Evolutionary conservation across 257 asterid species (phyloP), one percentile per base, ranked within the genome.

Genomic region (Petrea volubilis): DNA sequence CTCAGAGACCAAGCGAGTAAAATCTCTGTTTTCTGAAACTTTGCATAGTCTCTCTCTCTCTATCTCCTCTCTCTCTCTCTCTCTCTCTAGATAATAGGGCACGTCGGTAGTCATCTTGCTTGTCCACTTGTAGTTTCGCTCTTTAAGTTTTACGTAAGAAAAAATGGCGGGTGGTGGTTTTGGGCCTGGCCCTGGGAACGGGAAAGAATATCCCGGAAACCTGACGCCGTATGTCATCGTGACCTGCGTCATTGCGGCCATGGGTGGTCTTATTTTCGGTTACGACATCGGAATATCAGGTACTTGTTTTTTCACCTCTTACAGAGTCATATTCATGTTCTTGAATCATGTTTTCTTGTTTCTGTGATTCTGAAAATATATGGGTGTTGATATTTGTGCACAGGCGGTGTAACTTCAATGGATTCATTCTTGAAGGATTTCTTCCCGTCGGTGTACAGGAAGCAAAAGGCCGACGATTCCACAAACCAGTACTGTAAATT

Each of bases 361-460:
- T n/a, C n/a, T n/a, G n/a, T n/a, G n/a, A n/a, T n/a, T n/a, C n/a
- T n/a, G n/a, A n/a, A n/a, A n/a, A n/a, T n/a, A n/a, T n/a, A n/a
- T n/a, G n/a, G n/a, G n/a, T n/a, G n/a, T n/a, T n/a, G n/a, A n/a
- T n/a, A n/a, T n/a, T n/a, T n/a, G n/a, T n/a, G n/a, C n/a, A n/a
- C 77, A 92, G 98, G 98, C 46, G 98, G 98, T 11, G 98, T 93
- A 55, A 93, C 98, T 53, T 70, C 98, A 5, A 93, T 88, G 95
- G 95, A 88, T 21, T 77, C 93, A 15, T 93, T 93, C 65, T 13
- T 93, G 85, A 0, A 73, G 67, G 73, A 83, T 66, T 93, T 93
- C 40, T 93, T 93, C 67, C 97, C 91, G 12, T 25, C 80, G 34
- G 98, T 93, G 0, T 85, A 4, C 29, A 51, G 49, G 58, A 90